Conservation (phyloP, 2,329 filamentous ascomycete species). For the Ophiocordyceps sinensis region DNA sequence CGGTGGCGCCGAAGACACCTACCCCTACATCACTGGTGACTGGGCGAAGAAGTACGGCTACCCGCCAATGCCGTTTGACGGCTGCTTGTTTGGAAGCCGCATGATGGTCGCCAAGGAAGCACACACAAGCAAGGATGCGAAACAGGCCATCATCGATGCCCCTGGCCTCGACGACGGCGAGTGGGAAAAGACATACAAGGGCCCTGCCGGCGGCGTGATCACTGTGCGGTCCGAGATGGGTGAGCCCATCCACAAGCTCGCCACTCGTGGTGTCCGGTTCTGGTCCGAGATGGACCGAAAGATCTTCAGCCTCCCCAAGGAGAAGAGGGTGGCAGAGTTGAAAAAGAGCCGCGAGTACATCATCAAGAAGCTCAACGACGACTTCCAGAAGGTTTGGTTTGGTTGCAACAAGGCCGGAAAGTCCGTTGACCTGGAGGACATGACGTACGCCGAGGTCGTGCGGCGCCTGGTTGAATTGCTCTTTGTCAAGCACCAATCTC, state of each 20-base stretch:
- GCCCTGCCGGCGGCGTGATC: constrained; percentile 80
- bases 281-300: constrained; percentile 99
- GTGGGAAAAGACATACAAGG: constrained; percentile 92
- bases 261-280: constrained; percentile 87
- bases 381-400: constrained; percentile 97
- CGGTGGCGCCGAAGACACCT: constrained; percentile 78
- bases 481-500: constrained; percentile 78
- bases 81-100: constrained; percentile 77
- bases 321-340: constrained; percentile 76
- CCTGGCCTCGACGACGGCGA: constrained; percentile 66
- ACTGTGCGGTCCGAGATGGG: constrained; percentile 98
- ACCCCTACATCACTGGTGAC: constrained; percentile 77
- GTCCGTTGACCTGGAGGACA: constrained; percentile 80
- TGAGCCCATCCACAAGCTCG: constrained; percentile 97
- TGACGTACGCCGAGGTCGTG: constrained; percentile 85
- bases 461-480: constrained; percentile 79
- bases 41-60: constrained; percentile 85
- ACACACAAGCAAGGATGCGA: constrained; percentile 73
- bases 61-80: constrained; percentile 88
- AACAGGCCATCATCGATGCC: constrained; percentile 80
- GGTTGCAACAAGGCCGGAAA: constrained; percentile 69
- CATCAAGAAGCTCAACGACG: constrained; percentile 89
- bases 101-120: constrained; percentile 94
- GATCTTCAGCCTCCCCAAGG: constrained; percentile 92
- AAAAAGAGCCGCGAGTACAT: constrained; percentile 83